These are phyloP conservation scores for Allomyces macrogynus DNA, from an alignment of 192 early-diverging fungal species.

Conservation along the genomic window DNA sequence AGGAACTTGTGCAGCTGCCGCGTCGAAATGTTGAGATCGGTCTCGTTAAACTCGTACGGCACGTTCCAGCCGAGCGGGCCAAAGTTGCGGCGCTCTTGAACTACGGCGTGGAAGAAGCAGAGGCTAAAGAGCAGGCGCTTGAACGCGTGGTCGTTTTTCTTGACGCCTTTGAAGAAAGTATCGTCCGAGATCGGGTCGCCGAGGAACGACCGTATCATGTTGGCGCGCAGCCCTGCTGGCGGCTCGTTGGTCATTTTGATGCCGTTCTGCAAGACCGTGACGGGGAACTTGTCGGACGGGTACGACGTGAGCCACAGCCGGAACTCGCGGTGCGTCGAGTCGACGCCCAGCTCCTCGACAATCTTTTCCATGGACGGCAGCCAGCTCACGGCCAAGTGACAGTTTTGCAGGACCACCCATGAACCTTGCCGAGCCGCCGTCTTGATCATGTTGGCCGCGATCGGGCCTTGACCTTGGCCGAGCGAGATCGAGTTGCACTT, in stretches of 20 bases:
- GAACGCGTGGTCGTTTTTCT: constrained; percentile 47
- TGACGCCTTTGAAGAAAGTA: constrained; percentile 29
- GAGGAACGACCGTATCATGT: constrained; percentile 32
- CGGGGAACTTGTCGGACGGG: constrained; percentile 34
- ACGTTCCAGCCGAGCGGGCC: constrained; percentile 29
- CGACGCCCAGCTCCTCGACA: constrained; percentile 32
- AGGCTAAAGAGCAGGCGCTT: constrained; percentile 41
- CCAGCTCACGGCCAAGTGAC: constrained; percentile 41
- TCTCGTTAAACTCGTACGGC: constrained; percentile 47
- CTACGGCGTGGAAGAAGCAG: constrained; percentile 45
- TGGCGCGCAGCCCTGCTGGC: constrained; percentile 35
- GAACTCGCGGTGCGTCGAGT: constrained; percentile 29
- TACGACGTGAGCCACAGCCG: constrained; percentile 40
- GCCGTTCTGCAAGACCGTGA: constrained; percentile 28
- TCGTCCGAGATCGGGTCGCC: constrained; percentile 37
- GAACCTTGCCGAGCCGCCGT: constrained; percentile 31
- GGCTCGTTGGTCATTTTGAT: constrained; percentile 49
- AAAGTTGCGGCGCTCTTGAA: constrained; percentile 16
- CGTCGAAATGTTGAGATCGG: constrained; percentile 34
- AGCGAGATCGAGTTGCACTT: constrained; percentile 41
- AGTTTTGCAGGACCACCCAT: constrained; percentile 46
- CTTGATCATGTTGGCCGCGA: constrained; percentile 36
- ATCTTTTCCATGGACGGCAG: constrained; percentile 32
- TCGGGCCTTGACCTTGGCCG: constrained; percentile 43
- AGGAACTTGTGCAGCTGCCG: constrained; percentile 42